Percentiles rank a stretch among this genome's conserved stretches.
These are phyloP conservation scores for Coccomyxa sp. DNA, from an alignment of 139 green algal genomes.

Conservation along the genomic window DNA sequence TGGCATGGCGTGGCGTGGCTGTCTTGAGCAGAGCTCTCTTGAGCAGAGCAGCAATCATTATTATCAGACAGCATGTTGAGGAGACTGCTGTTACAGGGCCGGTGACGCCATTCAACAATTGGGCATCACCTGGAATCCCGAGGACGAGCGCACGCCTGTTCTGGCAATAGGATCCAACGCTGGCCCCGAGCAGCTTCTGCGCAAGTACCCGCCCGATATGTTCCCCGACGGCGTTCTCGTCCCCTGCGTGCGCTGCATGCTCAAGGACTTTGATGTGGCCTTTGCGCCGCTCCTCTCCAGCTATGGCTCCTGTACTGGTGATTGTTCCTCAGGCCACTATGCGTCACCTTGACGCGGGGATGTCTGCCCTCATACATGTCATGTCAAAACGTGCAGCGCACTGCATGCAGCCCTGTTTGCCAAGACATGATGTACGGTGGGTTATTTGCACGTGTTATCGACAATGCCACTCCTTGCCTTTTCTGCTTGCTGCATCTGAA, in stretches of 20 bases:
- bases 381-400: not conserved
- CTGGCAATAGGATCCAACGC: conserved; percentile 70
- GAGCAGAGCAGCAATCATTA: not conserved
- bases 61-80: not conserved
- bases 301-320: conserved; percentile 47
- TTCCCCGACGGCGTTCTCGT: conserved; percentile 42
- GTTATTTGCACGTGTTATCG: too few species aligned
- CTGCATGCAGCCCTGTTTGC: not conserved
- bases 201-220: conserved; percentile 45
- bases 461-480: too few species aligned
- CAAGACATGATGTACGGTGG: not conserved
- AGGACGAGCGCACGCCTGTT: conserved; percentile 27
- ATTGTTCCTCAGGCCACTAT: too few species aligned
- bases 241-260: conserved; percentile 39
- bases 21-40: not conserved
- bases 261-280: conserved; percentile 60
- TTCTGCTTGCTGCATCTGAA: too few species aligned
- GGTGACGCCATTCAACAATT: not conserved
- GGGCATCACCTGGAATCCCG: not conserved
- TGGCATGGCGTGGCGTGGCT: too few species aligned
- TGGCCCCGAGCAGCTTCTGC: conserved; percentile 42
- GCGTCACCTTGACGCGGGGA: not conserved
- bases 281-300: conserved; percentile 52
- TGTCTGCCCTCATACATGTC: not conserved
- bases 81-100: not conserved